Evolutionary conservation across 2,329 filamentous ascomycete species (phyloP).

Genomic region (Trichoderma harzianum): DNA sequence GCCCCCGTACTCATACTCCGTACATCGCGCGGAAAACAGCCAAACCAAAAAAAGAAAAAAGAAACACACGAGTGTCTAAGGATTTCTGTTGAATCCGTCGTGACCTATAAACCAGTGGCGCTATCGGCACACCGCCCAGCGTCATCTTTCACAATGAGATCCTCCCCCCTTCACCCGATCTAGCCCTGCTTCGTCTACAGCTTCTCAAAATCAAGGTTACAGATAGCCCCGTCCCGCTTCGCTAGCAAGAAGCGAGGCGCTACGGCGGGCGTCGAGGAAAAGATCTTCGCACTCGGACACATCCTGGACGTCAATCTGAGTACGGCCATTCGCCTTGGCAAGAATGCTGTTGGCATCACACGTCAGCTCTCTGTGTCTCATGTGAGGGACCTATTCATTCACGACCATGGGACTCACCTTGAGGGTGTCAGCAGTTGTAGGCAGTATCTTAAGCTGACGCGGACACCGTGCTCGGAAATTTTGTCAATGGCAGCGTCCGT

Average conservation of each 20-base stretch:
- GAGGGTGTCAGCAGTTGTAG: constrained; percentile 87
- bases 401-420: constrained; percentile 47
- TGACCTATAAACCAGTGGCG: constrained; percentile 13
- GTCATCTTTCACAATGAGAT: constrained; percentile 15
- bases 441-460: constrained; percentile 87
- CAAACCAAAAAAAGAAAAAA: neutral
- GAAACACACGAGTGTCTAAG: neutral
- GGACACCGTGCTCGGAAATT: constrained; percentile 80
- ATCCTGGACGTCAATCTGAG: constrained; percentile 73
- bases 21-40: constrained; percentile 8
- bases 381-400: constrained; percentile 20
- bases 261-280: constrained; percentile 78
- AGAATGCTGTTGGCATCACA: constrained; percentile 62
- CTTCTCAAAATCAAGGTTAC: constrained; percentile 37
- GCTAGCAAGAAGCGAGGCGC: constrained; percentile 64
- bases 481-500: constrained; percentile 81
- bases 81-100: constrained; percentile 6
- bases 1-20: constrained; percentile 13
- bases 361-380: constrained; percentile 34
- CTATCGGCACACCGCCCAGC: constrained; percentile 13
- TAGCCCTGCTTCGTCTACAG: constrained; percentile 3
- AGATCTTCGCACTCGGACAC: constrained; percentile 79
- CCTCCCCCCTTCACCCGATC: neutral
- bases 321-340: constrained; percentile 76
- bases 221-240: constrained; percentile 65